These are phyloP conservation scores for Aphanomyces euteiches DNA, from an alignment of 352 stramenopile species.

Conservation along the genomic window DNA sequence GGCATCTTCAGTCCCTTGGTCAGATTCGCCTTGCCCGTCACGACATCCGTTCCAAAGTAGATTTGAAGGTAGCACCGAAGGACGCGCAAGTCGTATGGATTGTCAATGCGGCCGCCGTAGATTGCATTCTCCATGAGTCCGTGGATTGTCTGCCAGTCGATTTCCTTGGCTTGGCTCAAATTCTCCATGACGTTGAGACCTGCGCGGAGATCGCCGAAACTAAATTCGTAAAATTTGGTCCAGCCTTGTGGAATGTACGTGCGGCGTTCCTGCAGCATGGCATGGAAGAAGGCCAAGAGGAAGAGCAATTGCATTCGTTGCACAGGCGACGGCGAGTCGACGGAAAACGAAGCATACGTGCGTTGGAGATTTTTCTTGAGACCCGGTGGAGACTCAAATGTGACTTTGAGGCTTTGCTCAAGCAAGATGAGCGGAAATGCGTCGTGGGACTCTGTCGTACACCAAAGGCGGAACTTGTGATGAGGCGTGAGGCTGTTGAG, in stretches of 20 bases:
- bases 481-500: conserved; percentile 68
- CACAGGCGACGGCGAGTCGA: conserved; percentile 40
- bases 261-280: conserved; percentile 72
- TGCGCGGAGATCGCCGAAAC: conserved; percentile 90
- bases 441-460: conserved; percentile 90
- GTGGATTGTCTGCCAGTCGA: conserved; percentile 90
- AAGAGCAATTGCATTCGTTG: conserved; percentile 77
- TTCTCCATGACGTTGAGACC: conserved; percentile 88
- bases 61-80: conserved; percentile 80
- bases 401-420: conserved; percentile 91
- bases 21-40: conserved; percentile 59
- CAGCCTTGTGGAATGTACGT: conserved; percentile 95
- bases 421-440: conserved; percentile 89
- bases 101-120: conserved; percentile 93
- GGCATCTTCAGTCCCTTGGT: conserved; percentile 69
- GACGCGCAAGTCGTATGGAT: conserved; percentile 89
- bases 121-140: conserved; percentile 95
- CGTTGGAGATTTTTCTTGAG: conserved; percentile 95
- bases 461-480: conserved; percentile 91
- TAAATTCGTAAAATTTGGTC: conserved; percentile 97
- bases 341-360: conserved; percentile 85
- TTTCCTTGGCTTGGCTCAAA: conserved; percentile 47
- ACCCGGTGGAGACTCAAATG: conserved; percentile 92
- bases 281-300: conserved; percentile 89
- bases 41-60: conserved; percentile 83